phyloP scores from a whole-genome alignment of 2,329 filamentous ascomycete genomes.

The Fusarium udum region DNA sequence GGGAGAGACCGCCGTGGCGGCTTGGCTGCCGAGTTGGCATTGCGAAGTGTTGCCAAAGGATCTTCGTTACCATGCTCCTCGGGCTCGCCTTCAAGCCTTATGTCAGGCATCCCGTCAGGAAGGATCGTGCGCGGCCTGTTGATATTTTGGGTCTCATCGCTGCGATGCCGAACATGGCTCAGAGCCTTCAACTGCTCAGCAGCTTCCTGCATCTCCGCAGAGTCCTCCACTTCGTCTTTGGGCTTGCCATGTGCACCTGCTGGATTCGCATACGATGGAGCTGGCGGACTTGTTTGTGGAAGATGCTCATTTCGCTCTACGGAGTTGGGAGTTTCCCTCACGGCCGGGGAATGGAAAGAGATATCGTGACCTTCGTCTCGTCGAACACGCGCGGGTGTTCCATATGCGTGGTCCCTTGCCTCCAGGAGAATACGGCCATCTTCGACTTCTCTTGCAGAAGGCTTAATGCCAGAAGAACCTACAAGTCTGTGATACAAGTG shows the following conservation, averaged over 20 bases:
- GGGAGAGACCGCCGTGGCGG: constrained; percentile 58
- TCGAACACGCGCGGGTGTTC: constrained; percentile 44
- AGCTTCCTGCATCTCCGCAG: constrained; percentile 75
- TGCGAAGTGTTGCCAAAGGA: constrained; percentile 36
- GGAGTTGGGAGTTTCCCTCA: constrained; percentile 38
- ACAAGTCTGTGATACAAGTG: constrained; percentile 70
- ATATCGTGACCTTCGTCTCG: constrained; percentile 45
- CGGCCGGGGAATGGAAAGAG: constrained; percentile 35
- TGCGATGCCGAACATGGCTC: constrained; percentile 68
- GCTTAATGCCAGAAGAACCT: constrained; percentile 54
- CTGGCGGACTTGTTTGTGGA: constrained; percentile 44
- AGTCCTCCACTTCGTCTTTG: constrained; percentile 61
- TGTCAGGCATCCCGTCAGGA: constrained; percentile 50
- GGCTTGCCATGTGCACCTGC: constrained; percentile 41
- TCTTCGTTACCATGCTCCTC: constrained; percentile 47
- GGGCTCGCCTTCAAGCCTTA: constrained; percentile 49
- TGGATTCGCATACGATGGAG: constrained; percentile 32
- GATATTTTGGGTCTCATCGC: constrained; percentile 53
- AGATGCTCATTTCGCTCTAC: constrained; percentile 40
- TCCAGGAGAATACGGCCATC: constrained; percentile 67
- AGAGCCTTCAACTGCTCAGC: constrained; percentile 73
- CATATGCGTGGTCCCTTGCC: constrained; percentile 58
- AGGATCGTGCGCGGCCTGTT: constrained; percentile 51
- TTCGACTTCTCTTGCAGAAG: constrained; percentile 63
- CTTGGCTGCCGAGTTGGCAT: constrained; percentile 48